phyloP scores from a whole-genome alignment of 2,329 filamentous ascomycete species.

The Ophiocordyceps camponoti-leonardi region DNA sequence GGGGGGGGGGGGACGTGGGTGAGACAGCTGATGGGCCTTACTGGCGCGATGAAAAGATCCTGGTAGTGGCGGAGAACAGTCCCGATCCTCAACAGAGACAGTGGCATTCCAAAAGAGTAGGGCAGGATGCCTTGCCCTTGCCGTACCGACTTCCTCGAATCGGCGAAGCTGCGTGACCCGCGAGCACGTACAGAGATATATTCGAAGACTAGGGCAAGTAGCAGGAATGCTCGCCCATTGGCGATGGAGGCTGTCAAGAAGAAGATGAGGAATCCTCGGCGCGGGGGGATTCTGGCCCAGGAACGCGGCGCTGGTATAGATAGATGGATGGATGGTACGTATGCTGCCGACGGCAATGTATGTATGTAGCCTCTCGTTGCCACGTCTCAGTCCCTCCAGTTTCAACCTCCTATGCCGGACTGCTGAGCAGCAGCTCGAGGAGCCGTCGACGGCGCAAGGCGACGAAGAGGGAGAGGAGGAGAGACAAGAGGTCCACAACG shows the following conservation, averaged over 20 bases:
- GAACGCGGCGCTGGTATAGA: slow-evolving; percentile 6
- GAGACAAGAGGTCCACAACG: not conserved
- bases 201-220: slow-evolving; percentile 5
- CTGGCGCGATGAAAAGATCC: slow-evolving; percentile 13
- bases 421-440: not conserved
- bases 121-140: slow-evolving; percentile 8
- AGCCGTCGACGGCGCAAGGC: not conserved
- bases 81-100: slow-evolving; percentile 20
- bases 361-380: not conserved
- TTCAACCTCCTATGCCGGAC: not conserved
- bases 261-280: slow-evolving; percentile 4
- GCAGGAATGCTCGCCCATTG: slow-evolving; percentile 8
- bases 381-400: not conserved
- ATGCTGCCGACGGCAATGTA: slow-evolving; percentile 6
- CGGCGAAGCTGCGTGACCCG: slow-evolving; percentile 7
- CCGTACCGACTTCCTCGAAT: slow-evolving; percentile 5
- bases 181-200: slow-evolving; percentile 4
- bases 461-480: not conserved
- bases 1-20: slow-evolving; percentile 12
- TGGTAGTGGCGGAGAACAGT: slow-evolving; percentile 15
- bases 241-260: slow-evolving; percentile 4
- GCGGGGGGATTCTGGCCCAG: slow-evolving; percentile 5
- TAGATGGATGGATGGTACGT: not conserved
- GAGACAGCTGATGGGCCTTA: slow-evolving; percentile 18
- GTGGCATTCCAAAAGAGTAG: slow-evolving; percentile 18